A percentile compares a stretch with the other conserved stretches of the same genome.
phyloP scores from a whole-genome alignment of 2,329 filamentous ascomycete genomes.

The Nemania sp. region DNA sequence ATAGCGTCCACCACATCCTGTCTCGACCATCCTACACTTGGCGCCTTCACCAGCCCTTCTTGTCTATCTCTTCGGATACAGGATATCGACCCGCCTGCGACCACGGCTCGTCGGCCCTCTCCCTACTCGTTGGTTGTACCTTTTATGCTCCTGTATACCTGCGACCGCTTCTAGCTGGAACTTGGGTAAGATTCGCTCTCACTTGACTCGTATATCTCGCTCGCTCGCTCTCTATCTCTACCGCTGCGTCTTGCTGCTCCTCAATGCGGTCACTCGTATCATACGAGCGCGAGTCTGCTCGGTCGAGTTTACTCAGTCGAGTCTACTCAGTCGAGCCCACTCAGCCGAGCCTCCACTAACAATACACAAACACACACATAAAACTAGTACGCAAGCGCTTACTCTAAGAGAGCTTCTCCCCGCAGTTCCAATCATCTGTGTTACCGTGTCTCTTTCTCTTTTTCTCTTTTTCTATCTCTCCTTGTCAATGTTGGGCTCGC shows the following conservation, averaged over 20 bases:
- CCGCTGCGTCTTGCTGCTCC: slow-evolving; percentile 1
- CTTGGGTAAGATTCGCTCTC: slow-evolving; percentile 4
- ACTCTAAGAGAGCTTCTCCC: slow-evolving; percentile 18
- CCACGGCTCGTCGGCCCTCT: slow-evolving; percentile 9
- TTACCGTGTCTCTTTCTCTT: background rate
- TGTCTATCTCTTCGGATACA: too few relatives aligned
- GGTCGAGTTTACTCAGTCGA: background rate
- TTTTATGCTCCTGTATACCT: slow-evolving; percentile 1
- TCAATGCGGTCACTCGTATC: slow-evolving; percentile 1
- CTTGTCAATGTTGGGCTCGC: background rate
- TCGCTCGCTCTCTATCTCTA: slow-evolving; percentile 1
- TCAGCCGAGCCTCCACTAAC: background rate
- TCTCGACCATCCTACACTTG: slow-evolving; percentile 25
- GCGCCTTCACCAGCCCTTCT: slow-evolving; percentile 4
- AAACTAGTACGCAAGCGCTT: slow-evolving; percentile 19
- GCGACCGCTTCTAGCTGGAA: background rate
- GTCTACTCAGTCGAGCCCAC: background rate
- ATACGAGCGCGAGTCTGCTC: background rate
- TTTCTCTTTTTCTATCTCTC: background rate
- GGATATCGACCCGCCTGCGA: slow-evolving; percentile 15
- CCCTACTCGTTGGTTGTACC: slow-evolving; percentile 5
- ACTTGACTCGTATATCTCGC: slow-evolving; percentile 1
- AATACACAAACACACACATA: background rate
- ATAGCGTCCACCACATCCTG: slow-evolving; percentile 20
- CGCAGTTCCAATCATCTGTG: slow-evolving; percentile 18